Evolutionary conservation across 805 yeast genomes (phyloP), one percentile per base, ranked within the genome.

Genomic region (Spathaspora boniae): DNA sequence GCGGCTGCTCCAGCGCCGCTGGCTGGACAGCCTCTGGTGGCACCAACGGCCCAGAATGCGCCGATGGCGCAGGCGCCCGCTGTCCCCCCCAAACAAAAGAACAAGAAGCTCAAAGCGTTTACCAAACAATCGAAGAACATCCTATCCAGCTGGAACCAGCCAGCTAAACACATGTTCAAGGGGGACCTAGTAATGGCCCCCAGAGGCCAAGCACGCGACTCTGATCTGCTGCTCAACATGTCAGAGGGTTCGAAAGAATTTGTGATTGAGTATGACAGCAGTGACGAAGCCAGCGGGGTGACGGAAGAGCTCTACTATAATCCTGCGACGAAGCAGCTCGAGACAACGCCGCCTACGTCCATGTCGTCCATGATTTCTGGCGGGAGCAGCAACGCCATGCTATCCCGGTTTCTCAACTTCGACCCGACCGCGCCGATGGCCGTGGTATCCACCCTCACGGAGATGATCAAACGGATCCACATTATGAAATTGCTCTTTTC

Each of bases 401-500:
- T 34, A 27, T n/a, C 9, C 3, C 21, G 15, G 19, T n/a, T 29
- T n/a, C 23, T 15, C 12, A 27, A 22, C 15, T 18, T 38, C n/a
- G 33, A 38, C 18, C 8, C 34, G 3, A 46, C 43, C 28, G 35
- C 50, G 4, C 51, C 61, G 4, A 42, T 46, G n/a, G 33, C 44
- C 3, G 44, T 58, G 15, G 51, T 59, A 8, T 57, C 63, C 20
- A 61, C 60, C 35, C 41, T 67, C 26, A 58, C 56, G 42, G 31
- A 45, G 17, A 44, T 62, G 31, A 58, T 66, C 34, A 65, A 64
- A 41, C 50, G 51, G 34, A 57, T 67, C 22, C 52, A 50, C 38
- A 26, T 65, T 18, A 59, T 67, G 68, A 50, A 49, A 35, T 50
- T 60, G 5, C 40, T 65, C 4, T 65, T 66, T 46, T 56, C 69